These are phyloP conservation scores for Colletotrichum sojae DNA, from an alignment of 2,329 filamentous ascomycete genomes.

Conservation along the genomic window DNA sequence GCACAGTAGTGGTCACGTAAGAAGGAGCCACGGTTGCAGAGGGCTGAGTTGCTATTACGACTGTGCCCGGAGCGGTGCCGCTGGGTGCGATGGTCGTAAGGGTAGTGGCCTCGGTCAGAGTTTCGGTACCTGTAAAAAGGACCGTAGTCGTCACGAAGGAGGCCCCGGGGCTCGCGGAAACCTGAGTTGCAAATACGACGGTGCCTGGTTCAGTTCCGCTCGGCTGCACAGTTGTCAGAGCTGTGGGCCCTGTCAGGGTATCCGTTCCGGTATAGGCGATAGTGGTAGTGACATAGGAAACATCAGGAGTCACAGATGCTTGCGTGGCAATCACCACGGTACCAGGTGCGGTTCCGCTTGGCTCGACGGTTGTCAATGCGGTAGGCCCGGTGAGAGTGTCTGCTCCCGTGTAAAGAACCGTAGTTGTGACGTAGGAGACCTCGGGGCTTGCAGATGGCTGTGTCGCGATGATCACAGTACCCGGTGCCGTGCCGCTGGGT, in stretches of 20 bases:
- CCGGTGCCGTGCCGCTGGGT: conserved; percentile 1
- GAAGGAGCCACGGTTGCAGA: neutral
- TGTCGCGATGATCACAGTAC: conserved; percentile 1
- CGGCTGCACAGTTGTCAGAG: neutral
- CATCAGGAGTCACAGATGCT: neutral
- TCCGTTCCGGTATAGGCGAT: neutral
- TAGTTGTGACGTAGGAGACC: neutral
- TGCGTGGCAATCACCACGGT: neutral
- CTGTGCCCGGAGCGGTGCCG: conserved; percentile 29
- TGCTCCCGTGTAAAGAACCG: neutral
- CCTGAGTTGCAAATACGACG: conserved; percentile 5
- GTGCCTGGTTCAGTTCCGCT: conserved; percentile 5
- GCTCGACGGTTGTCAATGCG: neutral
- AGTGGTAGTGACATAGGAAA: neutral
- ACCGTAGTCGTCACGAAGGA: conserved; percentile 9
- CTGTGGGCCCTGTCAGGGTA: neutral
- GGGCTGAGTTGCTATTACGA: conserved; percentile 11
- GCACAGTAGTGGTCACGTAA: conserved; percentile 13
- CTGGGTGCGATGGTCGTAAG: conserved; percentile 24
- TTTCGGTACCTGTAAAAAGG: neutral
- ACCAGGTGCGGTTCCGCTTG: neutral
- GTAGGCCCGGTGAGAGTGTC: neutral
- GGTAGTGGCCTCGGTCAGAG: neutral
- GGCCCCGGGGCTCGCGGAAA: neutral
- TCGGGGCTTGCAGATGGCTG: neutral